phyloP scores from a whole-genome alignment of 202 grass and related monocot genomes.

The Saccharum hybrid region DNA sequence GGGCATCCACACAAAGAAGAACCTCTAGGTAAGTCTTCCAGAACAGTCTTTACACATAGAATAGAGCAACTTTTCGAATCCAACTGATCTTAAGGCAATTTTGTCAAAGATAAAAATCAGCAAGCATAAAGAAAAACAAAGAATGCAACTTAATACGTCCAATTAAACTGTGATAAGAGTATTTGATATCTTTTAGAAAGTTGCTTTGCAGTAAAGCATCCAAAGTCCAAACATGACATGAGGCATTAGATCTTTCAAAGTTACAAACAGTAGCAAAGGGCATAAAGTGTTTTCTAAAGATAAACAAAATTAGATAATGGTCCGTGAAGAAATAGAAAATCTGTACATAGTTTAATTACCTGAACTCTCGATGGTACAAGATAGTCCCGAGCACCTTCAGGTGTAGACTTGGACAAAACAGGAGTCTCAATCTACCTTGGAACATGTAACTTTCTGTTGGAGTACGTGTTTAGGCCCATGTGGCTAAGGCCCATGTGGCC shows the following conservation, averaged over 20 bases:
- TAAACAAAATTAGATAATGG: conserved; percentile 15
- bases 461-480: no score
- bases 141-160: conserved; percentile 11
- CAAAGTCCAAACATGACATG: conserved; percentile 28
- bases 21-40: conserved; percentile 14
- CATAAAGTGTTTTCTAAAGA: not conserved
- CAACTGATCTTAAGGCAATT: not conserved
- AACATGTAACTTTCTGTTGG: conserved; percentile 59
- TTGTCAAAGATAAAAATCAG: conserved; percentile 37
- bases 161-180: conserved; percentile 22
- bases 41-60: not conserved
- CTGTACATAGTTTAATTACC: conserved; percentile 52
- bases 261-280: not conserved
- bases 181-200: conserved; percentile 23
- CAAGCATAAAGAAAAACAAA: conserved; percentile 2
- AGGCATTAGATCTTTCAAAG: not conserved
- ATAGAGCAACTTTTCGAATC: conserved; percentile 15
- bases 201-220: conserved; percentile 13
- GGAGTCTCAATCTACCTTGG: conserved; percentile 99
- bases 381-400: conserved; percentile 97
- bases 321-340: conserved; percentile 1
- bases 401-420: conserved; percentile 97
- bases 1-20: not conserved
- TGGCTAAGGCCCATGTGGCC: no score
- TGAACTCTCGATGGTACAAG: conserved; percentile 98